Base-by-base conservation (phyloP, 306 rosid species). In the Leucaena leucocephala region DNA sequence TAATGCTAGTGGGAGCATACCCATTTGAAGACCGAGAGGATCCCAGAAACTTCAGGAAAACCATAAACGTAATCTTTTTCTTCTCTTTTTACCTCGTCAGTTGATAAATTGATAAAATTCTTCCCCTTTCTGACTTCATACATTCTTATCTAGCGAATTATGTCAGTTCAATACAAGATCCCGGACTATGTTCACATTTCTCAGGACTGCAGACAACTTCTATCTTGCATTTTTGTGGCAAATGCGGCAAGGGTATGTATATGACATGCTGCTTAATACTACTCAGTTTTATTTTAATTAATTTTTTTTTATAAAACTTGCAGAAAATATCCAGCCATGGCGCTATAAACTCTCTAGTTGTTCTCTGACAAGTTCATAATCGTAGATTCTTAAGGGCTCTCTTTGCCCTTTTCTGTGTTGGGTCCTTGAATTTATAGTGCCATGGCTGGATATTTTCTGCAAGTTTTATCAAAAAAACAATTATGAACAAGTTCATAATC, bases 1-100 rank as follows among this genome's bases (percentile, higher is more conserved):
- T 92, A 62, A 92, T 92, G 97, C 87, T 92, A 84, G 97, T 90
- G 76, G 97, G 97, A 76, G 97, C 95, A 59, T 92, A 92, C 84
- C 97, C 97, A 69, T 92, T 92, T 85, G 97, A 92, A 81, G 97
- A 92, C 85, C 97, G 80, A 83, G 87, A 74, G 70, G 97, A 92
- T 83, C 97, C 97, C 42, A 92, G 79, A 79, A 92, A 92, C 85
- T 92, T 92, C 88, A 86, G 97, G 89, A 92, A 92, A 84, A 92
- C 97, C 87, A 92, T 92, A 48, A 90, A 82, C 55, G 97, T 90
- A 87, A 74, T 10, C 8, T 69, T 21, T 36, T n/a, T 42, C 4
- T 22, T 27, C 62, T n/a, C 36, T 42, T 61, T 46, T n/a, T 76
- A n/a, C 35, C n/a, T 61, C 36, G 54, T 70, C 52, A 35, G 15